Evolutionary conservation across 805 yeast species (phyloP), one percentile per base, ranked within the genome.

Genomic region (Candida railenensis): DNA sequence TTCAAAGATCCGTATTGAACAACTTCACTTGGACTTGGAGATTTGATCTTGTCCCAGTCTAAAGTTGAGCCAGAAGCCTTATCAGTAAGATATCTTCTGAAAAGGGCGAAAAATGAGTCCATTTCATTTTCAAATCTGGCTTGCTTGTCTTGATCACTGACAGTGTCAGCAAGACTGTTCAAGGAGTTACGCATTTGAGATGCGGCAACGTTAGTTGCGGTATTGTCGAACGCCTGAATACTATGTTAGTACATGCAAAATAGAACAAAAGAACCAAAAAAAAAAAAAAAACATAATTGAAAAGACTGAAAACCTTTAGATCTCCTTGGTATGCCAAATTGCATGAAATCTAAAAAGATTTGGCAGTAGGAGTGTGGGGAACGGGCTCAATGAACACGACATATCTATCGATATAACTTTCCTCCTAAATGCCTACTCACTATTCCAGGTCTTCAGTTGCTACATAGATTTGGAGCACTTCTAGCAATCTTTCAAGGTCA

Each of bases 131-230:
- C 97, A 61, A 94, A 90, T 56, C 78, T 78, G 50, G 61, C 63
- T 58, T 77, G 80, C 43, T 61, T 59, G 15, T 72, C 75, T 28
- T 65, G 53, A 56, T 76, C 86, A 18, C 71, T 66, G 46, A 88
- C 87, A n/a, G 90, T 77, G 67, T 92, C 98, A 42, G 91, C 85
- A 64, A 92, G 75, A 67, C 80, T 81, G 79, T 92, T 92, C 69
- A 94, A 80, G 1, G 96, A 92, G 66, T 94, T 92, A 65, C 98
- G 85, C 98, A 92, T 94, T 70, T 89, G 97, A 53, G 96, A 86
- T 4, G 98, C 97, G 22, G 98, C 96, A 51, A 90, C 94, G 52
- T 88, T 88, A 47, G 96, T 89, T 41, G 96, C 89, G 53, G 95
- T 88, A 73, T 88, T 88, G 69, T 92, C 99, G 61, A 94, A 92